Evolutionary conservation across 805 yeast genomes (phyloP), one percentile per base, ranked within the genome.

Genomic region (Saturnispora diversa): DNA sequence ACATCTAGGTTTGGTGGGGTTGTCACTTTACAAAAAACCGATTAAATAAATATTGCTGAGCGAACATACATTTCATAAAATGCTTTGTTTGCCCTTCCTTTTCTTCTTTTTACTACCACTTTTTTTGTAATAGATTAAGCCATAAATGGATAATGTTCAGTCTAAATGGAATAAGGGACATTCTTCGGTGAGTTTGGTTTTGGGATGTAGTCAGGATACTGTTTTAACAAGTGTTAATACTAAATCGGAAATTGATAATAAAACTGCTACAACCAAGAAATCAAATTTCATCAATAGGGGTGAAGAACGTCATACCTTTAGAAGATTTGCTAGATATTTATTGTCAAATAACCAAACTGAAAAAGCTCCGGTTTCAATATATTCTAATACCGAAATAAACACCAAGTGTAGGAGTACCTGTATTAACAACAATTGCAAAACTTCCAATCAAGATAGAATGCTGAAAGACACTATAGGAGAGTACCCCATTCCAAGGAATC

Each of bases 1-100:
- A 80, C 88, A 3, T 49, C 56, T 4, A 35, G 56, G 22, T 50
- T 51, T 36, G 53, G 56, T n/a, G 55, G 56, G 37, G 52, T 52
- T 35, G 43, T 52, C n/a, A 47, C 48, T 34, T 25, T 50, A 8
- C 46, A 51, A 30, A 40, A 47, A 31, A 25, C 27, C 9, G 27
- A 36, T 4, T 19, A 7, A 16, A 19, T n/a, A 10, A 32, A 10
- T 30, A 21, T 17, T 34, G 37, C 37, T 34, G 37, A 34, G 37
- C 37, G 25, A 5, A 15, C 23, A n/a, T n/a, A n/a, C n/a, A n/a
- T n/a, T n/a, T n/a, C n/a, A n/a, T n/a, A n/a, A n/a, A n/a, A n/a
- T n/a, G n/a, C n/a, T n/a, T n/a, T n/a, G n/a, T 37, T 37, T 33
- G 31, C 35, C 35, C 34, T 31, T 6, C 6, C 27, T 16, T 21